Percentiles rank a stretch among this genome's conserved stretches.
These are phyloP conservation scores for Jatropha multifida DNA, from an alignment of 441 rosid species.

Conservation along the genomic window DNA sequence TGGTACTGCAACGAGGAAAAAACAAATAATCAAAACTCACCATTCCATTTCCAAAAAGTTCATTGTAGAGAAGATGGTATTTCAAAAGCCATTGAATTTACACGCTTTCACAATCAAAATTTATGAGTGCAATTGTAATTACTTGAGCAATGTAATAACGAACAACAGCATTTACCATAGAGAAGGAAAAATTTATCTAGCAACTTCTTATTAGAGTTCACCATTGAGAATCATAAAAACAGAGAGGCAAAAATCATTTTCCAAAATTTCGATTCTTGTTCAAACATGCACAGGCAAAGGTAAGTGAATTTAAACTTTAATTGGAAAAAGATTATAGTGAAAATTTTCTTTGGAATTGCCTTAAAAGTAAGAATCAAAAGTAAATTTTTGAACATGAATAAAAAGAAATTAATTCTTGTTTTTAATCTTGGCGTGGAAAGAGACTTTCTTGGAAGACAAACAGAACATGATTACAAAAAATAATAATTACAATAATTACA, in stretches of 20 bases:
- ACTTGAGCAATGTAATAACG: background rate
- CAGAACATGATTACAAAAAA: background rate
- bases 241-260: no score
- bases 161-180: background rate
- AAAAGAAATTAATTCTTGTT: background rate
- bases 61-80: background rate
- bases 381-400: background rate
- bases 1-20: constrained; percentile 55
- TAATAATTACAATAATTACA: background rate
- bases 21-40: background rate
- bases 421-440: background rate
- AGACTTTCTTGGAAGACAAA: background rate
- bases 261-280: no score
- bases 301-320: no score
- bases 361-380: no score
- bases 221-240: no score
- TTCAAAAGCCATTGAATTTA: no score
- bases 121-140: no score
- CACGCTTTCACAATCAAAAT: background rate
- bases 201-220: background rate
- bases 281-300: background rate
- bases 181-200: background rate
- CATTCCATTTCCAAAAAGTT: background rate
- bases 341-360: no score
- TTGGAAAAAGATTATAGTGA: background rate